Evolutionary conservation across 805 yeast species (phyloP).

Genomic region (Candida lessepsii): DNA sequence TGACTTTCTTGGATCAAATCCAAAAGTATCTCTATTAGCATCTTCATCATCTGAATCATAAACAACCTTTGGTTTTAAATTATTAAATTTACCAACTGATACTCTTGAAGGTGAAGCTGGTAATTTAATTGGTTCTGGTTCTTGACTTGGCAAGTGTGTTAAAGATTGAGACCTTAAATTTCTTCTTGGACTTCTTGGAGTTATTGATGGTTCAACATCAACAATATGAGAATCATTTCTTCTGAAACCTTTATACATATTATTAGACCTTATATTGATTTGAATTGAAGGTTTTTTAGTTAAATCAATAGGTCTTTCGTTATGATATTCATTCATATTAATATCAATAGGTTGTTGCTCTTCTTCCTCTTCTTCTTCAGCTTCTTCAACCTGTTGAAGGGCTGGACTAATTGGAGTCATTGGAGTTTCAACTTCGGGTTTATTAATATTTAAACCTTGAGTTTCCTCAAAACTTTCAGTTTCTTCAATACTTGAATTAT

Average conservation of each 20-base stretch:
- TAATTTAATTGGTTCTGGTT: constrained; percentile 1
- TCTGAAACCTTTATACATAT: constrained; percentile 44
- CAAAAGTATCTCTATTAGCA: constrained; percentile 17
- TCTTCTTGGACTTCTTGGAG: constrained; percentile 29
- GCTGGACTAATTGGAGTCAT: constrained; percentile 16
- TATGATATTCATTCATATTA: constrained; percentile 5
- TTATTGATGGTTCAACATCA: constrained; percentile 20
- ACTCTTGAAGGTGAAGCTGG: constrained; percentile 9
- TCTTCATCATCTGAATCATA: constrained; percentile 22
- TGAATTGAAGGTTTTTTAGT: constrained; percentile 15
- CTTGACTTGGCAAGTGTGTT: constrained; percentile 6
- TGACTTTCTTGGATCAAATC: constrained; percentile 24
- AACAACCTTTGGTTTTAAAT: constrained; percentile 16
- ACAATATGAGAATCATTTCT: constrained; percentile 25
- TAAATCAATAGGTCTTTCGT: constrained; percentile 13
- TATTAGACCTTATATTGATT: constrained; percentile 15
- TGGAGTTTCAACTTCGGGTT: constrained; percentile 11
- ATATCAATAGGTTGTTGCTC: constrained; percentile 2
- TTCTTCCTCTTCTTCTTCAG: constrained; percentile 9
- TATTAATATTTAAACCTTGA: constrained; percentile 27
- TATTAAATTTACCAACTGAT: constrained; percentile 14
- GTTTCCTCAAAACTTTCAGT: constrained; percentile 21
- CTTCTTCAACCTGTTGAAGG: constrained; percentile 17
- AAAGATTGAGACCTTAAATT: constrained; percentile 11
- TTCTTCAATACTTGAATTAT: constrained; percentile 15